phyloP scores from a whole-genome alignment of 2,329 filamentous ascomycete genomes.

The Pseudopithomyces maydicus region DNA sequence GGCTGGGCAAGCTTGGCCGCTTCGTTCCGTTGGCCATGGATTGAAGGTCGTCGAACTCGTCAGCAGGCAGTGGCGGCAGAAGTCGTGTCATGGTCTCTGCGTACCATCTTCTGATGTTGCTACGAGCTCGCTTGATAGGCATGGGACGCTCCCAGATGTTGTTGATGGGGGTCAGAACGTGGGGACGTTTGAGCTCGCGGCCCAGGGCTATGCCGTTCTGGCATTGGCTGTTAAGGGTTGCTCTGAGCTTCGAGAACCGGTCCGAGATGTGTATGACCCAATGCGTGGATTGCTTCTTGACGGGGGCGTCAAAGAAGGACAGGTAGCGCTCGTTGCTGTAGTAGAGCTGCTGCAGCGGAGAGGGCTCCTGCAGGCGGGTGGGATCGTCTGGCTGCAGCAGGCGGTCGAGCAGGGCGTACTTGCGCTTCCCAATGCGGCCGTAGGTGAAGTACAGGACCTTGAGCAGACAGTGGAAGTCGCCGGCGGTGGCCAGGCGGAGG shows the following conservation, averaged over 20 bases:
- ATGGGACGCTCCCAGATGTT: slow-evolving; percentile 55
- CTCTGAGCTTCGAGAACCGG: slow-evolving; percentile 37
- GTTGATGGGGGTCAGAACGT: slow-evolving; percentile 45
- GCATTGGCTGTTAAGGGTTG: slow-evolving; percentile 32
- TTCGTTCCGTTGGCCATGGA: slow-evolving; percentile 44
- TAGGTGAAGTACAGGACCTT: slow-evolving; percentile 62
- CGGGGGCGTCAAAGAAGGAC: slow-evolving; percentile 38
- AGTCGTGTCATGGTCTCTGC: slow-evolving; percentile 48
- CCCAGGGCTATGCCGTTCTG: slow-evolving; percentile 21
- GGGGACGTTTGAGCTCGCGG: slow-evolving; percentile 27
- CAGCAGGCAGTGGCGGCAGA: slow-evolving; percentile 51
- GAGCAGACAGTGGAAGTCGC: slow-evolving; percentile 56
- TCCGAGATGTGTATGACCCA: slow-evolving; percentile 33
- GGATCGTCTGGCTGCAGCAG: slow-evolving; percentile 31
- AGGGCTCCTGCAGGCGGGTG: slow-evolving; percentile 6
- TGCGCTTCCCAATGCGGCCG: slow-evolving; percentile 60
- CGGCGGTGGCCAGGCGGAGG: slow-evolving; percentile 61
- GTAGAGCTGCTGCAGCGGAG: slow-evolving; percentile 44
- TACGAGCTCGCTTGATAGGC: slow-evolving; percentile 50
- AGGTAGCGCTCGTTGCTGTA: slow-evolving; percentile 36
- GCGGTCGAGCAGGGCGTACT: slow-evolving; percentile 49
- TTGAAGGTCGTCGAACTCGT: slow-evolving; percentile 51
- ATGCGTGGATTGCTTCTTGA: slow-evolving; percentile 13
- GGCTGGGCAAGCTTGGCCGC: slow-evolving; percentile 29
- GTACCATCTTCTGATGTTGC: slow-evolving; percentile 52